Conservation (phyloP, 768 basidiomycete species). For the Termitomyces sp. region DNA sequence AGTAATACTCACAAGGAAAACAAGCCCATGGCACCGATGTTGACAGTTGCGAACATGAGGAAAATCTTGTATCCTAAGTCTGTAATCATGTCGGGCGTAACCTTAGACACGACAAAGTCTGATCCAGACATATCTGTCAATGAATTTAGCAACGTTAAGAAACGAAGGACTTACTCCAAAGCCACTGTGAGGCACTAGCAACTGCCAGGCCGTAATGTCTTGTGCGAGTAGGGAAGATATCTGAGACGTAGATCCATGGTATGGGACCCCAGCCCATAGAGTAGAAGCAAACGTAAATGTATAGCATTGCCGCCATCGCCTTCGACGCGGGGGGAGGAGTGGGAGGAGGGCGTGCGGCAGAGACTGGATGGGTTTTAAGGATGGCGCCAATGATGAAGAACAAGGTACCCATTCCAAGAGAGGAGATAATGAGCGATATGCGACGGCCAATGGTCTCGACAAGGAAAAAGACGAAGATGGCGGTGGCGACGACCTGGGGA, state of each 20-base stretch:
- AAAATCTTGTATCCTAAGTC: constrained; percentile 70
- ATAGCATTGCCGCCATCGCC: constrained; percentile 84
- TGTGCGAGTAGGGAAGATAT: constrained; percentile 85
- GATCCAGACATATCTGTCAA: background rate
- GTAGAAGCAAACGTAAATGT: constrained; percentile 85
- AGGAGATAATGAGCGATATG: constrained; percentile 64
- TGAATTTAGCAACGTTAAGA: background rate
- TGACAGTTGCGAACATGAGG: constrained; percentile 72
- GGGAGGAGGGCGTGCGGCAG: constrained; percentile 16
- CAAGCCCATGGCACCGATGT: constrained; percentile 61
- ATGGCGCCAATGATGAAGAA: constrained; percentile 86
- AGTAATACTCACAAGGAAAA: constrained; percentile 51
- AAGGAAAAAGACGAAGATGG: constrained; percentile 60
- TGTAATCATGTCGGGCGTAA: constrained; percentile 59
- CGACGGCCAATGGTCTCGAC: constrained; percentile 71
- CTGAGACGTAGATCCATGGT: constrained; percentile 62
- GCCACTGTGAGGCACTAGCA: constrained; percentile 77
- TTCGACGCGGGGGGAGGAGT: constrained; percentile 52
- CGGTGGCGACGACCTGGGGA: constrained; percentile 45
- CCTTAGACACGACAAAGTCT: constrained; percentile 73
- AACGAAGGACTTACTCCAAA: constrained; percentile 53
- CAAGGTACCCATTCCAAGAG: constrained; percentile 70
- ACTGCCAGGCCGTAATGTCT: constrained; percentile 74
- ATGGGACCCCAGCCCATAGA: constrained; percentile 78
- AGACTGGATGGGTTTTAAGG: constrained; percentile 64